Percentiles rank a stretch among this genome's conserved stretches.
These are phyloP conservation scores for Rhypophila decipiens DNA, from an alignment of 495 filamentous ascomycete genomes.

Conservation along the genomic window DNA sequence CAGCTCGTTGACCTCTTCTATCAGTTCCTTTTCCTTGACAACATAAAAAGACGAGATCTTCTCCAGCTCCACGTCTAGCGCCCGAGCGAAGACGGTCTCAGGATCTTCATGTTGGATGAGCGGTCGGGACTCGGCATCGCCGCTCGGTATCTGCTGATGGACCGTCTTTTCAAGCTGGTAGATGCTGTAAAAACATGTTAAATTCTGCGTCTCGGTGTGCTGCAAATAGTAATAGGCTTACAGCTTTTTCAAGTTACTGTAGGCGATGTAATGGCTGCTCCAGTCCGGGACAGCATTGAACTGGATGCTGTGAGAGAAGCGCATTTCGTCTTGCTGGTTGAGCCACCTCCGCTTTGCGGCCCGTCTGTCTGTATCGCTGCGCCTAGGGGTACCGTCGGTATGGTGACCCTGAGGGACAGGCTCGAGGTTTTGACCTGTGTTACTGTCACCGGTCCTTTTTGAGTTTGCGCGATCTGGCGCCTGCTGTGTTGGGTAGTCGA, in stretches of 20 bases:
- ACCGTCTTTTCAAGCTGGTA: slow-evolving; percentile 83
- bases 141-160: slow-evolving; percentile 43
- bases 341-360: slow-evolving; percentile 49
- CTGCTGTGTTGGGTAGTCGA: slow-evolving; percentile 17
- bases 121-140: slow-evolving; percentile 78
- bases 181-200: slow-evolving; percentile 51
- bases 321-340: slow-evolving; percentile 78
- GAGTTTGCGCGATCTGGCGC: too few relatives aligned
- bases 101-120: slow-evolving; percentile 66
- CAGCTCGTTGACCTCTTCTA: slow-evolving; percentile 70
- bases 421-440: too few relatives aligned
- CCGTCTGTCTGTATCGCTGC: slow-evolving; percentile 20
- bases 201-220: background rate
- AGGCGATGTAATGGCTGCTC: slow-evolving; percentile 95
- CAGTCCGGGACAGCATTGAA: slow-evolving; percentile 99
- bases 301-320: slow-evolving; percentile 99
- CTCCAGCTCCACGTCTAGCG: slow-evolving; percentile 84
- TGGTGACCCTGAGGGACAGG: too few relatives aligned
- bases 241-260: slow-evolving; percentile 98
- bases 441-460: too few relatives aligned
- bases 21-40: slow-evolving; percentile 79
- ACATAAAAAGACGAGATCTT: slow-evolving; percentile 89
- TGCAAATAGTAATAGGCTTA: too few relatives aligned
- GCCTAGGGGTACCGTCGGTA: too few relatives aligned
- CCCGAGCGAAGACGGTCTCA: slow-evolving; percentile 68